Evolutionary conservation across 2,329 filamentous ascomycete genomes (phyloP), one percentile per base, ranked within the genome.

Genomic region (Calonectria montana): DNA sequence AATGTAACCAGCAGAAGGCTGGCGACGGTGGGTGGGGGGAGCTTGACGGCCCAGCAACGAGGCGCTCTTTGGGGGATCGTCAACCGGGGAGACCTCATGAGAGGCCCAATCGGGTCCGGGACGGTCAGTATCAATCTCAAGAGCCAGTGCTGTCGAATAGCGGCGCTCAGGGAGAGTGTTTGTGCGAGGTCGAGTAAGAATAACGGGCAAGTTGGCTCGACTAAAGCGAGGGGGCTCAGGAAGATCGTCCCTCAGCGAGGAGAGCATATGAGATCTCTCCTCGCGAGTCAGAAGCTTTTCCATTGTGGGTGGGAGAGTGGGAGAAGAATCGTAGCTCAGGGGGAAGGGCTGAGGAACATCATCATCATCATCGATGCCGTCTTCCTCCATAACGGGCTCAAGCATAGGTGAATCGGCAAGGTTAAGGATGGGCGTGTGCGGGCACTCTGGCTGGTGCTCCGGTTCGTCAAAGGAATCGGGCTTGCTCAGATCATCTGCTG

Each of bases 131-230:
- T 71, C 57, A 10, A 79, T 77, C n/a, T 79, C 77, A 31, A 79
- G 77, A 15, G 75, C 74, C 71, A 79, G 63, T 3, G 75, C 75
- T n/a, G 76, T 77, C 15, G 77, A 79, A 48, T 79, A 79, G 12
- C 76, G 77, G 3, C 77, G 76, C 55, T 73, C 73, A 21, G 76
- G 77, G 18, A 78, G 72, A 21, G 77, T 74, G 50, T 68, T 75
- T 18, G 67, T 77, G 18, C 76, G 74, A 59, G 73, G 70, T 13
- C 73, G 73, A 27, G 68, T 65, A 65, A 77, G 74, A 6, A 71
- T 64, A 6, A 31, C 55, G 5, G 74, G 68, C 39, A 78, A 39
- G n/a, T 76, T 64, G 47, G 69, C 47, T 12, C 39, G 50, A 21
- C 75, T 68, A 45, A 78, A 73, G n/a, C 66, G 70, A 23, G 70